Evolutionary conservation across 768 basidiomycete species (phyloP).

Genomic region (Psilocybe azurescens): DNA sequence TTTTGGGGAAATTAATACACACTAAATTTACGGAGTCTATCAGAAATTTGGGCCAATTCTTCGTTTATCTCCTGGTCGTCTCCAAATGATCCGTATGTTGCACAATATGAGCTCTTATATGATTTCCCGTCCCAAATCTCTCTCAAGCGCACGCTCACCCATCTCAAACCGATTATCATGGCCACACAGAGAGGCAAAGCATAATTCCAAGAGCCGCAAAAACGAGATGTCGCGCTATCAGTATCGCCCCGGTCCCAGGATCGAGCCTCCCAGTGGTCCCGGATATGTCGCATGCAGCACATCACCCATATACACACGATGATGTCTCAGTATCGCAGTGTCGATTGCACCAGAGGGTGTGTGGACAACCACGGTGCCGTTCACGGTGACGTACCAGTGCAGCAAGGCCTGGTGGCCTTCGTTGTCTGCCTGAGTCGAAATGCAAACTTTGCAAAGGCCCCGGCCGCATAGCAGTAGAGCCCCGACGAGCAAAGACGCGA

Average conservation of each 20-base stretch:
- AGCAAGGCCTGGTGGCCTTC: constrained; percentile 3
- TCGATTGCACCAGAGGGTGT: constrained; percentile 27
- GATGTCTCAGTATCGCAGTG: constrained; percentile 19
- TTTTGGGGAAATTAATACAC: background rate
- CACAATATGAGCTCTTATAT: constrained; percentile 23
- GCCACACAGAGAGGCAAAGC: constrained; percentile 26
- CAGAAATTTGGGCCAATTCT: constrained; percentile 16
- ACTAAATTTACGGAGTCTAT: background rate
- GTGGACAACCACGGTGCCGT: constrained; percentile 6
- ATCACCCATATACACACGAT: constrained; percentile 23
- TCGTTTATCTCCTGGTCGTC: constrained; percentile 26
- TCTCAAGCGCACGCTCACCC: constrained; percentile 20
- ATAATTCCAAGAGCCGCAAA: constrained; percentile 18
- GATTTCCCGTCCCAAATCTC: constrained; percentile 22
- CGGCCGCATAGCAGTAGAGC: constrained; percentile 2
- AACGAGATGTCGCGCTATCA: constrained; percentile 16
- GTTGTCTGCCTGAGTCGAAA: background rate
- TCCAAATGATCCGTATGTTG: constrained; percentile 25
- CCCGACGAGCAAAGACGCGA: constrained; percentile 16
- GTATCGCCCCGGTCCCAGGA: constrained; percentile 22
- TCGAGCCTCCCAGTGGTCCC: constrained; percentile 27
- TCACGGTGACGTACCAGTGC: constrained; percentile 17
- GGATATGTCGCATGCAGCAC: constrained; percentile 29
- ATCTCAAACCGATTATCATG: constrained; percentile 25
- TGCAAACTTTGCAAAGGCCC: too few species aligned